Conservation (phyloP, 202 grass and related monocot genomes). For the Tripidium arundinaceum region DNA sequence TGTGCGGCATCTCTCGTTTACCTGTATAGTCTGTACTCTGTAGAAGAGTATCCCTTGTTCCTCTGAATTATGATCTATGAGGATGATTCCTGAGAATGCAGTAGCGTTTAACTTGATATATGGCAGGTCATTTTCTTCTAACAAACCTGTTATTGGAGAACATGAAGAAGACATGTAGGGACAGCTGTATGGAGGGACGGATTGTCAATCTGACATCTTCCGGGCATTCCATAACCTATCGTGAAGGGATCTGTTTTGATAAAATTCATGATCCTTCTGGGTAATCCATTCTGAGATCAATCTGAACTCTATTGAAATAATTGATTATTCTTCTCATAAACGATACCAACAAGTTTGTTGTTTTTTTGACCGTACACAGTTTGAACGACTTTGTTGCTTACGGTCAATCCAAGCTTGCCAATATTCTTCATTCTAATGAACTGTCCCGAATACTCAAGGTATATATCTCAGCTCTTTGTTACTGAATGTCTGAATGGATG, state of each 20-base stretch:
- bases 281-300: conserved; percentile 33
- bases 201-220: conserved; percentile 63
- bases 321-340: neutral
- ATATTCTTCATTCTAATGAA: conserved; percentile 72
- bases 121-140: no score
- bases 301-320: neutral
- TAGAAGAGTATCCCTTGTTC: no score
- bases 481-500: neutral
- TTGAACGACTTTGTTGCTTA: conserved; percentile 53
- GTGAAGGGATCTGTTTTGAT: conserved; percentile 55
- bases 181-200: conserved; percentile 48
- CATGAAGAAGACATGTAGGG: no score
- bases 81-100: no score
- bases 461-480: neutral
- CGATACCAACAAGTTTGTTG: neutral
- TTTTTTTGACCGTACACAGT: conserved; percentile 40
- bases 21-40: no score
- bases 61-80: no score
- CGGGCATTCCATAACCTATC: conserved; percentile 44
- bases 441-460: conserved; percentile 58
- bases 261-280: conserved; percentile 46
- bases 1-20: no score
- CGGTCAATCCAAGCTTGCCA: conserved; percentile 76
- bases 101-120: no score
- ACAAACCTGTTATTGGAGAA: no score